phyloP scores from a whole-genome alignment of 2,329 filamentous ascomycete species.

The Pseudogymnoascus sp. region DNA sequence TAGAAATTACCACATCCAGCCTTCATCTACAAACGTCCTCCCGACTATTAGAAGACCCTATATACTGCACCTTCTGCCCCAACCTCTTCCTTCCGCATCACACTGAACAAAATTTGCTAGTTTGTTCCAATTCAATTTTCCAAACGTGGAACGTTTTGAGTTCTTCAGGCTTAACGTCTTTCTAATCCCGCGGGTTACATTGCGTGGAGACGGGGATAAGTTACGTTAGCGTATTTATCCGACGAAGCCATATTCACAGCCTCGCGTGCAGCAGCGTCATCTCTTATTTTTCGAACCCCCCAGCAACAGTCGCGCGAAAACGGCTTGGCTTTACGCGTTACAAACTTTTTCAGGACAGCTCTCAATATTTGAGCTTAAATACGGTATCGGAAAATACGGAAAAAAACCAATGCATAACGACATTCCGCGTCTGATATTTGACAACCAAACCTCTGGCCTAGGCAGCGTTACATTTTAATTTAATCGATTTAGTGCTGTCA shows the following conservation, averaged over 20 bases:
- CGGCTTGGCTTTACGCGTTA: constrained; percentile 13
- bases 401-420: constrained; percentile 10
- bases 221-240: neutral
- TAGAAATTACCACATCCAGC: neutral
- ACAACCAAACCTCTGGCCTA: constrained; percentile 1
- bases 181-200: neutral
- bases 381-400: constrained; percentile 8
- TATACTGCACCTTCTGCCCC: neutral
- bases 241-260: neutral
- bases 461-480: too few species aligned
- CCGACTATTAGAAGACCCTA: neutral
- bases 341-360: neutral
- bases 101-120: neutral
- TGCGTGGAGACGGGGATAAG: neutral
- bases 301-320: constrained; percentile 10
- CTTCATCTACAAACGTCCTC: neutral
- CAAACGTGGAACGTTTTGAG: neutral
- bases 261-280: too few species aligned
- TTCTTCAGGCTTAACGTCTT: neutral
- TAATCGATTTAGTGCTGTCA: neutral
- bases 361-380: too few species aligned
- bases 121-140: neutral
- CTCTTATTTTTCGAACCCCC: neutral
- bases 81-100: neutral
- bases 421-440: constrained; percentile 12